Evolutionary conservation across 495 filamentous ascomycete species (phyloP).

Genomic region (Hypoxylon lienhwacheense): DNA sequence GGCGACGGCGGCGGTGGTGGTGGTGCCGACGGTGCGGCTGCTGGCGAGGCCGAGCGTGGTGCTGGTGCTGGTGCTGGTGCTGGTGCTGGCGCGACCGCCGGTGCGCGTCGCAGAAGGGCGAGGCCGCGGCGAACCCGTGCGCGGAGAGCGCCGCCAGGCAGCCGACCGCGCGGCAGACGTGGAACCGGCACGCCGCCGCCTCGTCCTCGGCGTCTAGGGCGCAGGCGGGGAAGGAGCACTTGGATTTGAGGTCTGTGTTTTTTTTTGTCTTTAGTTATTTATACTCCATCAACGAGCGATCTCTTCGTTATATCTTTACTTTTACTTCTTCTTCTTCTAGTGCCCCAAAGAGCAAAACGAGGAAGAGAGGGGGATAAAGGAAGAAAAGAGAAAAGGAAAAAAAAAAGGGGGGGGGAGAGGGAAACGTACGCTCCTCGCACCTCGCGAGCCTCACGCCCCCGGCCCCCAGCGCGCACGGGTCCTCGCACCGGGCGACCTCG

Average conservation of each 20-base stretch:
- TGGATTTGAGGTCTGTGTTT: conserved; percentile 6
- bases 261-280: too few species aligned
- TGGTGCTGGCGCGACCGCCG: background rate
- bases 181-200: conserved; percentile 8
- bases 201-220: conserved; percentile 6
- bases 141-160: background rate
- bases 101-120: conserved; percentile 17
- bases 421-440: conserved; percentile 23
- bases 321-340: too few species aligned
- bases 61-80: background rate
- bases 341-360: too few species aligned
- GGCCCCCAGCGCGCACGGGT: background rate
- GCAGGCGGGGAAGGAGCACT: conserved; percentile 20
- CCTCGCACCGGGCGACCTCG: conserved; percentile 1
- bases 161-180: conserved; percentile 5
- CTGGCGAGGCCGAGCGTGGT: background rate
- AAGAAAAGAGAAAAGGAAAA: background rate
- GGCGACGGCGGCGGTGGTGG: background rate
- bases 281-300: too few species aligned
- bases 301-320: too few species aligned
- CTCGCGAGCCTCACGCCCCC: background rate
- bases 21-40: background rate
- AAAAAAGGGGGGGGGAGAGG: background rate
- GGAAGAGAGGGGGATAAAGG: background rate
- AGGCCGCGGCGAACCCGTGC: background rate